Evolutionary conservation across 1,284 basidiomycete genomes (phyloP), one percentile per base, ranked within the genome.

Genomic region (Butyriboletus appendiculatus): DNA sequence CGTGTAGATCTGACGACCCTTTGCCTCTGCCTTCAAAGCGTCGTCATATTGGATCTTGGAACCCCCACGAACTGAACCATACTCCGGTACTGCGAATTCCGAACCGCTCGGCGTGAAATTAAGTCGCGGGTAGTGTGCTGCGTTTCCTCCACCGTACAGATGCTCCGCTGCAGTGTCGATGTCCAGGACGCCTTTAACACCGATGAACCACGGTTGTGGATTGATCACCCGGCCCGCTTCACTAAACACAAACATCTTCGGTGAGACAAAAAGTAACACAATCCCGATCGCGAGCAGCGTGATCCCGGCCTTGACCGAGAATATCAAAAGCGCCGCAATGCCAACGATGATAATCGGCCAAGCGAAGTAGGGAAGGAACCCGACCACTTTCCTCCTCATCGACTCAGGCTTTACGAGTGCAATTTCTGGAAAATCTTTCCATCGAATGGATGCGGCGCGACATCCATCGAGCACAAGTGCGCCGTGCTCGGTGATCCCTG

Each of bases 381-480:
- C 52, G 1, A 52, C 16, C 3, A 62, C 11, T 5, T 24, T 12
- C 22, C 62, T 59, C n/a, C 50, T 41, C n/a, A 62, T 2, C 2
- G 61, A 63, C 20, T 45, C 42, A 2, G 52, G 38, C 8, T 43
- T 59, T 2, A 32, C 18, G 24, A 56, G 55, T 5, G 56, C 48
- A 18, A 62, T 26, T 7, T 50, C 40, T 2, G 61, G 61, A 34
- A 62, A 62, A 48, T 62, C 44, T 11, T 62, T 59, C 61, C 61
- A 62, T 12, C 61, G 53, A 41, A 62, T 62, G 11, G 37, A 16
- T 15, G 56, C 56, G 1, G 62, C 53, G 4, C 41, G 48, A 43
- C 61, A 62, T 6, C 61, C 61, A 3, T 62, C 61, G 9, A 62
- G 35, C 2, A 62, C 62, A 12, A 62, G 50, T 3, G 62, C 56